Conservation (phyloP, 768 basidiomycete genomes). For the Serendipita sp. region DNA sequence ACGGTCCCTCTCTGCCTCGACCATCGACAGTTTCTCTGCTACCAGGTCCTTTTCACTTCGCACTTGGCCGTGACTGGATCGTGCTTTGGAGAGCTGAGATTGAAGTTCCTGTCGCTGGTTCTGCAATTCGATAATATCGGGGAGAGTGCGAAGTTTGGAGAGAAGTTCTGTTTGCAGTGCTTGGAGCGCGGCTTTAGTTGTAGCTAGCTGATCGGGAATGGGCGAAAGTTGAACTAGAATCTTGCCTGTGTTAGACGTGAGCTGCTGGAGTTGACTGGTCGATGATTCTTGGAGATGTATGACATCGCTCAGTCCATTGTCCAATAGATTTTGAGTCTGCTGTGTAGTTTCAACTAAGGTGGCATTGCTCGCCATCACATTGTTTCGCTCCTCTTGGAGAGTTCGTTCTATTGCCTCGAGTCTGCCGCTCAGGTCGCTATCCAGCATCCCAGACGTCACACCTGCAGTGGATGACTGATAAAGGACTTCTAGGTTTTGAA, state of each 20-base stretch:
- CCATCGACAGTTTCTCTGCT: constrained; percentile 39
- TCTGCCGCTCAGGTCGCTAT: background rate
- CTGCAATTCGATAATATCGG: constrained; percentile 31
- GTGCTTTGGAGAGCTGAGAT: constrained; percentile 58
- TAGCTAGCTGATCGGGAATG: background rate
- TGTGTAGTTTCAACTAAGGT: background rate
- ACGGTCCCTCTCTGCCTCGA: constrained; percentile 51
- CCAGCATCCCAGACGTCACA: background rate
- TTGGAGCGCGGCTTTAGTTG: constrained; percentile 18
- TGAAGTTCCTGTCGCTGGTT: constrained; percentile 38
- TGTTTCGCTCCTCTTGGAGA: background rate
- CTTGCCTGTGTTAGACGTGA: constrained; percentile 7
- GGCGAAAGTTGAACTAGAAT: background rate
- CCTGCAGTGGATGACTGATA: background rate
- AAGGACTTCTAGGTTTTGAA: background rate
- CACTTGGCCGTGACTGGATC: constrained; percentile 59
- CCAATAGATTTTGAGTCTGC: background rate
- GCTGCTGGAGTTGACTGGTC: background rate
- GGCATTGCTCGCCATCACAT: background rate
- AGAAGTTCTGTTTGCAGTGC: constrained; percentile 28
- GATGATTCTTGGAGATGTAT: constrained; percentile 4
- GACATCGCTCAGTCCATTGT: background rate
- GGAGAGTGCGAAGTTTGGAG: constrained; percentile 31
- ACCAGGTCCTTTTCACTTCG: constrained; percentile 71
- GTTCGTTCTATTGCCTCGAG: background rate